phyloP scores from a whole-genome alignment of 1,284 basidiomycete species.

The Bondarzewia mesenterica region DNA sequence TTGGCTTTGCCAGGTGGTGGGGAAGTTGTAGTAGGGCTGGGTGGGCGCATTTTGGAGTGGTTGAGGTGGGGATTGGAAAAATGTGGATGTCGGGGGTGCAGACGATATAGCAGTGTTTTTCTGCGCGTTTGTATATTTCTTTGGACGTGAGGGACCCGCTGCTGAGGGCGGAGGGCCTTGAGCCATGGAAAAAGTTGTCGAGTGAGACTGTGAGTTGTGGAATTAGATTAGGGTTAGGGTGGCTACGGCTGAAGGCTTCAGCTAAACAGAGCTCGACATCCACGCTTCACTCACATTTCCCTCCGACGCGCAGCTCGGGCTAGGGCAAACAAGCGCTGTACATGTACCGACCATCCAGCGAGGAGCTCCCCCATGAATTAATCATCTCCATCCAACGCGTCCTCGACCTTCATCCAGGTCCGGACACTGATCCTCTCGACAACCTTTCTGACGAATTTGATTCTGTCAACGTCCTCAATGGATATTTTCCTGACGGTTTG shows the following conservation, averaged over 20 bases:
- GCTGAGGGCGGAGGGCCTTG: slow-evolving; percentile 22
- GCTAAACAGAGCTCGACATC: too few species aligned
- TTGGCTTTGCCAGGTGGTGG: slow-evolving; percentile 18
- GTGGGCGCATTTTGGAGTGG: slow-evolving; percentile 1
- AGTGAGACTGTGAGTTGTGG: neutral
- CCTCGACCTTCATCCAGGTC: slow-evolving; percentile 41
- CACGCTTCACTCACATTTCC: too few species aligned
- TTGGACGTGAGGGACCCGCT: slow-evolving; percentile 18
- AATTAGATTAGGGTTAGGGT: neutral
- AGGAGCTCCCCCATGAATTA: slow-evolving; percentile 57
- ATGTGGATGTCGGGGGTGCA: neutral
- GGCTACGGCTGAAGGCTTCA: neutral
- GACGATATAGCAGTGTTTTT: too few species aligned
- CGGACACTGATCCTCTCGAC: slow-evolving; percentile 47
- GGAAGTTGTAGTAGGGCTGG: slow-evolving; percentile 20
- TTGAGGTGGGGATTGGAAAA: neutral
- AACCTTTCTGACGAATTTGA: slow-evolving; percentile 50
- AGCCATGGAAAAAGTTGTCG: slow-evolving; percentile 9
- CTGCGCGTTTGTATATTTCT: neutral
- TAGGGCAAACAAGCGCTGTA: too few species aligned
- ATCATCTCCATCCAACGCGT: slow-evolving; percentile 61
- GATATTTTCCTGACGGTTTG: slow-evolving; percentile 69
- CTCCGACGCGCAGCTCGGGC: too few species aligned
- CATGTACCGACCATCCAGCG: slow-evolving; percentile 20
- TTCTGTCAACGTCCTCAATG: slow-evolving; percentile 54